Evolutionary conservation across 2,329 filamentous ascomycete genomes (phyloP).

Genomic region (Endocalyx cinctus): DNA sequence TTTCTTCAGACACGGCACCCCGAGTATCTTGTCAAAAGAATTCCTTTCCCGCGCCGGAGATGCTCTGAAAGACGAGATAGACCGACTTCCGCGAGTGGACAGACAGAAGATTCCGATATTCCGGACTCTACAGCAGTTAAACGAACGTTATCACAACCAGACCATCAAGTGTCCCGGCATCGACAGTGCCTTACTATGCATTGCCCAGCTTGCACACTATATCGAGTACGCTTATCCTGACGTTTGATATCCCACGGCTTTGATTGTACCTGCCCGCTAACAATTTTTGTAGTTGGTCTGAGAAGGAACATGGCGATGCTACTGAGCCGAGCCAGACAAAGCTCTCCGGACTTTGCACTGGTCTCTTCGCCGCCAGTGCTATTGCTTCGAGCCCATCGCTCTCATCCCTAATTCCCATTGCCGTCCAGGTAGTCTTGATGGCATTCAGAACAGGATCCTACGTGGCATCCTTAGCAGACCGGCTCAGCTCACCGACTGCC

Average conservation of each 20-base stretch:
- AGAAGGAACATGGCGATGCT: slow-evolving; percentile 52
- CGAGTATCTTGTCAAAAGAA: slow-evolving; percentile 50
- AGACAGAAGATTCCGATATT: slow-evolving; percentile 58
- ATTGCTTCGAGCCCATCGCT: slow-evolving; percentile 60
- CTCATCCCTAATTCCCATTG: slow-evolving; percentile 57
- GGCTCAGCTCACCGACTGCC: slow-evolving; percentile 34
- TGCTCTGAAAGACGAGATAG: slow-evolving; percentile 56
- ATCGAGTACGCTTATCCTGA: slow-evolving; percentile 53
- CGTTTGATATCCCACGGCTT: too few relatives aligned
- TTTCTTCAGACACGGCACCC: slow-evolving; percentile 41
- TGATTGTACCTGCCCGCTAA: slow-evolving; percentile 26
- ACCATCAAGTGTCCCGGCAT: slow-evolving; percentile 55
- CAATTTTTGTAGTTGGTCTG: slow-evolving; percentile 37
- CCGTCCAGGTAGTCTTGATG: slow-evolving; percentile 59
- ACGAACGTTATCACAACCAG: slow-evolving; percentile 59
- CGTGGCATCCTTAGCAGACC: slow-evolving; percentile 46
- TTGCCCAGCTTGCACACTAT: slow-evolving; percentile 63
- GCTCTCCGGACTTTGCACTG: slow-evolving; percentile 64
- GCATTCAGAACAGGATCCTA: slow-evolving; percentile 61
- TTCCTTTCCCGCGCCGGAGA: slow-evolving; percentile 57
- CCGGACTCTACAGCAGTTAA: slow-evolving; percentile 57
- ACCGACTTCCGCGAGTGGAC: slow-evolving; percentile 51
- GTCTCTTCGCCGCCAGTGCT: slow-evolving; percentile 64
- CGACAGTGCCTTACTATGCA: slow-evolving; percentile 60
- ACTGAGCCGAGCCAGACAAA: slow-evolving; percentile 45